A percentile compares a stretch with the other conserved stretches of the same genome.
Conservation (phyloP, 2,329 filamentous ascomycete genomes). For the Apiospora hydei region DNA sequence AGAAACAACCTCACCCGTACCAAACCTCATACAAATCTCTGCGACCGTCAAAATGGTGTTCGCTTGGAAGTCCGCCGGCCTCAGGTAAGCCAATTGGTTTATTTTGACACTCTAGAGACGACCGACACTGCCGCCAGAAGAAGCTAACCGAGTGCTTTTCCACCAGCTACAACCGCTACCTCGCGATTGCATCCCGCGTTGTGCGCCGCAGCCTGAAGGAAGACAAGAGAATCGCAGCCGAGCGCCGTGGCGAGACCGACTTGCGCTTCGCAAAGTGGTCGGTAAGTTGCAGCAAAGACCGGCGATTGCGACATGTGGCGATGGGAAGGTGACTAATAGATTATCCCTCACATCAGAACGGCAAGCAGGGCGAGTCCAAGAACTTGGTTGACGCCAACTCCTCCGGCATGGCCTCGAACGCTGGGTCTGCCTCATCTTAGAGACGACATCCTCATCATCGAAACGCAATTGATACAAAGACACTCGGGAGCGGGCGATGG, state of each 20-base stretch:
- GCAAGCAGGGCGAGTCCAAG: slow-evolving; percentile 91
- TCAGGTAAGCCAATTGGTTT: slow-evolving; percentile 74
- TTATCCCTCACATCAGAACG: slow-evolving; percentile 71
- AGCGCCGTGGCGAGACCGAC: slow-evolving; percentile 90
- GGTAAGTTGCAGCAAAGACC: slow-evolving; percentile 65
- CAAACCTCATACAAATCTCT: slow-evolving; percentile 41
- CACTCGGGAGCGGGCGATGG: slow-evolving; percentile 7
- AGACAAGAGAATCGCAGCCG: slow-evolving; percentile 83
- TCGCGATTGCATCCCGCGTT: slow-evolving; percentile 91
- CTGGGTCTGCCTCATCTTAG: slow-evolving; percentile 47
- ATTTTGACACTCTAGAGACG: slow-evolving; percentile 20
- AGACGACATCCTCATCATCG: slow-evolving; percentile 27
- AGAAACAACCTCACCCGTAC: slow-evolving; percentile 31
- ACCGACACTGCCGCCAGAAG: slow-evolving; percentile 20
- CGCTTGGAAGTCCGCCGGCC: slow-evolving; percentile 97
- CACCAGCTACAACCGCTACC: slow-evolving; percentile 98
- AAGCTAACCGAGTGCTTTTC: slow-evolving; percentile 44
- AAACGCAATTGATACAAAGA: slow-evolving; percentile 26
- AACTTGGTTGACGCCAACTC: slow-evolving; percentile 68
- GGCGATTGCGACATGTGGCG: slow-evolving; percentile 16
- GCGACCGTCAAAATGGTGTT: slow-evolving; percentile 81
- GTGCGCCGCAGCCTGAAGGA: slow-evolving; percentile 98
- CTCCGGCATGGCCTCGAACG: slow-evolving; percentile 45
- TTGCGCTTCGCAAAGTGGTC: slow-evolving; percentile 94
- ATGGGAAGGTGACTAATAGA: slow-evolving; percentile 34